These are phyloP conservation scores for Iris macrosiphon DNA, from an alignment of 106 monocot species.

Conservation along the genomic window DNA sequence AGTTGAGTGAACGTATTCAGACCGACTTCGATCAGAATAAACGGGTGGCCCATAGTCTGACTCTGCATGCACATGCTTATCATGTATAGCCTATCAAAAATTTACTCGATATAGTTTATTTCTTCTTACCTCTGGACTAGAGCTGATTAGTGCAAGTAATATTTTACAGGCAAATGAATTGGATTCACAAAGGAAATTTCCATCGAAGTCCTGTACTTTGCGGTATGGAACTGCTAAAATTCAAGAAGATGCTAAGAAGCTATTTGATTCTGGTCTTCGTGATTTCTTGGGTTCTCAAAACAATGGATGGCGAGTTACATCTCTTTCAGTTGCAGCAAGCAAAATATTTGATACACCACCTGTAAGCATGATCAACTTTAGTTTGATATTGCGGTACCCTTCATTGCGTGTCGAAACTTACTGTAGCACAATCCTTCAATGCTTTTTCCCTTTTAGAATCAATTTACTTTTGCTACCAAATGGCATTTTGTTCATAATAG, in stretches of 20 bases:
- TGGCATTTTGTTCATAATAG: too few relatives aligned
- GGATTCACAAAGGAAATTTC: constrained; percentile 65
- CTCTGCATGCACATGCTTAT: constrained; percentile 72
- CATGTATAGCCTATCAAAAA: constrained; percentile 31
- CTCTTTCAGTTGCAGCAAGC: constrained; percentile 84
- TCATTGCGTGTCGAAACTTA: constrained; percentile 1
- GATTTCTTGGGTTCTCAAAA: constrained; percentile 63
- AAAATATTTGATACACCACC: constrained; percentile 78
- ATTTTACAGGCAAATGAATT: constrained; percentile 40
- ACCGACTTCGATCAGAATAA: constrained; percentile 79
- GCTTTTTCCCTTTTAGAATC: too few relatives aligned
- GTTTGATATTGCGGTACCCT: constrained; percentile 1
- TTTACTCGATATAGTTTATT: background rate
- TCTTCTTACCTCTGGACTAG: background rate
- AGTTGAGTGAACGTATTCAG: constrained; percentile 86
- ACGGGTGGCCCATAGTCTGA: constrained; percentile 74
- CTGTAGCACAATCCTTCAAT: background rate
- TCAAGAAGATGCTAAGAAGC: constrained; percentile 87
- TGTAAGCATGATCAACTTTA: constrained; percentile 42
- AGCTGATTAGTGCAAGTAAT: background rate
- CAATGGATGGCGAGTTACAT: constrained; percentile 66
- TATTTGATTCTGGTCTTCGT: constrained; percentile 73
- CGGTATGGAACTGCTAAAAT: constrained; percentile 80
- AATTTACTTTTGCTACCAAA: too few relatives aligned
- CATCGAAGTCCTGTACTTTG: constrained; percentile 90